These are phyloP conservation scores for Fusarium staphyleae DNA, from an alignment of 2,329 filamentous ascomycete genomes.

Conservation along the genomic window DNA sequence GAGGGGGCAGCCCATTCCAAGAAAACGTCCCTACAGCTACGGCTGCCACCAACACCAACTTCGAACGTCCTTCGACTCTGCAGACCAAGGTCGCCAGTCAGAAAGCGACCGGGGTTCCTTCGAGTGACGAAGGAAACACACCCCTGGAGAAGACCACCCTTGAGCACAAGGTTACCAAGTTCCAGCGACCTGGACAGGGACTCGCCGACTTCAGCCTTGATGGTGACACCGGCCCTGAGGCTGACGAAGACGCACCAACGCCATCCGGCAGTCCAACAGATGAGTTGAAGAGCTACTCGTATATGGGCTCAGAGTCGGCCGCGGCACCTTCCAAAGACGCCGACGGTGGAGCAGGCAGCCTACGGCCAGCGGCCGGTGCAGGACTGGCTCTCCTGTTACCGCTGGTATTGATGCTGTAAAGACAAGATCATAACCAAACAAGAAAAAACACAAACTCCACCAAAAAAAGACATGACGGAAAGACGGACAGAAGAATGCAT, in stretches of 20 bases:
- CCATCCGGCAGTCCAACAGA: neutral
- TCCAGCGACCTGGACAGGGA: neutral
- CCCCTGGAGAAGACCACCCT: conserved; percentile 27
- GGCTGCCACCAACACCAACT: conserved; percentile 2
- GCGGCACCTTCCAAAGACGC: conserved; percentile 15
- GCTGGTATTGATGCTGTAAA: conserved; percentile 24
- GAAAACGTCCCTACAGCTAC: conserved; percentile 19
- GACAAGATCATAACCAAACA: neutral
- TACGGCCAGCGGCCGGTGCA: conserved; percentile 7
- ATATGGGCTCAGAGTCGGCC: conserved; percentile 8
- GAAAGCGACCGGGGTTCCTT: conserved; percentile 17
- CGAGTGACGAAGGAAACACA: neutral
- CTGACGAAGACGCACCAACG: neutral
- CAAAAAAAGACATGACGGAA: neutral
- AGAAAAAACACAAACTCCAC: neutral
- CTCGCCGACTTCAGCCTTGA: conserved; percentile 13
- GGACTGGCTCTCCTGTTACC: conserved; percentile 23
- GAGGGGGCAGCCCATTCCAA: conserved; percentile 33
- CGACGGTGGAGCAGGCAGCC: conserved; percentile 8
- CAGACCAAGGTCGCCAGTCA: conserved; percentile 18
- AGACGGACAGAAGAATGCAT: conserved; percentile 12
- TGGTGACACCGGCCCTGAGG: neutral
- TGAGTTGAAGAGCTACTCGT: conserved; percentile 11
- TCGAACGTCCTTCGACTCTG: conserved; percentile 24
- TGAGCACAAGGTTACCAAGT: conserved; percentile 22